A percentile compares a stretch with the other conserved stretches of the same genome.
Conservation (phyloP, 2,329 filamentous ascomycete genomes). For the Plenodomus biglobosus region DNA sequence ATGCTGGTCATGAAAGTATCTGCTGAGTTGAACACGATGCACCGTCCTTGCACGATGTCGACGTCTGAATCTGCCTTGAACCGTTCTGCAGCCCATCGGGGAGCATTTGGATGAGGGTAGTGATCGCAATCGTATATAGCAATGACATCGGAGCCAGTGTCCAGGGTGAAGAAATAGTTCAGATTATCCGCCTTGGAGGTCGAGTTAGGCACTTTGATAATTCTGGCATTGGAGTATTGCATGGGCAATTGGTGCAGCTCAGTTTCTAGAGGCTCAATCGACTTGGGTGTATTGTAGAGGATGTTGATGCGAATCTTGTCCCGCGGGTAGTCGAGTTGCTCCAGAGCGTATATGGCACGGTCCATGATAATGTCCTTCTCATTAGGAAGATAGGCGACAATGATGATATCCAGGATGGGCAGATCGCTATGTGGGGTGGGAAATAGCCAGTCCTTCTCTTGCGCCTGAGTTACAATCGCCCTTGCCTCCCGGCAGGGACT, state of each 20-base stretch:
- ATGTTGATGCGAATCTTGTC: constrained; percentile 53
- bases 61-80: constrained; percentile 48
- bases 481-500: constrained; percentile 42
- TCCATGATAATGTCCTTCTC: constrained; percentile 55
- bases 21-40: constrained; percentile 52
- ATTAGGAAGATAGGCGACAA: constrained; percentile 56
- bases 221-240: constrained; percentile 46
- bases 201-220: constrained; percentile 53
- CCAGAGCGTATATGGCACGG: constrained; percentile 50
- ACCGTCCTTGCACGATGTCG: constrained; percentile 54
- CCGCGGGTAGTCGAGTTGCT: constrained; percentile 51
- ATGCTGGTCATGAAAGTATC: constrained; percentile 50
- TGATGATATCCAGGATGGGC: constrained; percentile 50
- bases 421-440: constrained; percentile 47
- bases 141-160: constrained; percentile 50
- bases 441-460: constrained; percentile 46
- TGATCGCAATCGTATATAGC: constrained; percentile 56
- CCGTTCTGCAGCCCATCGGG: constrained; percentile 53
- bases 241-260: constrained; percentile 45
- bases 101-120: constrained; percentile 53
- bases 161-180: constrained; percentile 51
- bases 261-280: constrained; percentile 51
- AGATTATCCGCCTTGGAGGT: constrained; percentile 56
- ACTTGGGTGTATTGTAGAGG: constrained; percentile 53
- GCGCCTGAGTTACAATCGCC: constrained; percentile 41